These are phyloP conservation scores for Phialophora macrospora DNA, from an alignment of 2,329 filamentous ascomycete species.

Conservation along the genomic window DNA sequence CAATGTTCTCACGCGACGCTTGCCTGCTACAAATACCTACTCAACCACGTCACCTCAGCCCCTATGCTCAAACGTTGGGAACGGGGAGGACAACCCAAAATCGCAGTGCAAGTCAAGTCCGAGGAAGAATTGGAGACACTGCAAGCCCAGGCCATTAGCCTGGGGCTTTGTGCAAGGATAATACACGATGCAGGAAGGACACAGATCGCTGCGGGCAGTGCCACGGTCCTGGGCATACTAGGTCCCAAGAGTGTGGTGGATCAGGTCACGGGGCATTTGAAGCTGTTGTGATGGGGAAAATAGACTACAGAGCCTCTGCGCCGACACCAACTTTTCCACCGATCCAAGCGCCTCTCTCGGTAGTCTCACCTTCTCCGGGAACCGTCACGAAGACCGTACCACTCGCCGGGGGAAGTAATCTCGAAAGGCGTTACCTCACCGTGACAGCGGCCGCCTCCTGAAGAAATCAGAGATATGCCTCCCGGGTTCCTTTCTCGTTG, in stretches of 20 bases:
- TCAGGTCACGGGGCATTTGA: slow-evolving; percentile 80
- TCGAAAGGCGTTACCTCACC: neutral
- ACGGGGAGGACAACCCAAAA: slow-evolving; percentile 82
- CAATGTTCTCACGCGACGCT: slow-evolving; percentile 96
- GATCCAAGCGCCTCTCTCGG: neutral
- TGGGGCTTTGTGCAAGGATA: slow-evolving; percentile 85
- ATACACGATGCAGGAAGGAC: slow-evolving; percentile 96
- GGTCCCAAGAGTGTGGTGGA: slow-evolving; percentile 88
- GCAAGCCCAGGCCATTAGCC: slow-evolving; percentile 76
- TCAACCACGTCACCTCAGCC: slow-evolving; percentile 58
- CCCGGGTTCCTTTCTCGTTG: slow-evolving; percentile 28
- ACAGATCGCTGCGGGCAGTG: slow-evolving; percentile 90
- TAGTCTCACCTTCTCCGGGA: neutral
- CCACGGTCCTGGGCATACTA: slow-evolving; percentile 84
- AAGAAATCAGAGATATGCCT: slow-evolving; percentile 29
- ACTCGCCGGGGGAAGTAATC: neutral
- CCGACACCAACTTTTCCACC: neutral
- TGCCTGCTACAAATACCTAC: slow-evolving; percentile 89
- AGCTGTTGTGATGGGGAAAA: slow-evolving; percentile 68
- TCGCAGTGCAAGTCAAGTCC: slow-evolving; percentile 85
- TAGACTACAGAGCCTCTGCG: neutral
- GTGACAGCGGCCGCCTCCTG: neutral
- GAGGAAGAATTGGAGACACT: slow-evolving; percentile 79
- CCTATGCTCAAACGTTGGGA: slow-evolving; percentile 84
- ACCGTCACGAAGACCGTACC: neutral